These are phyloP conservation scores for Fusarium mangiferae DNA, from an alignment of 2,329 filamentous ascomycete species.

Conservation along the genomic window DNA sequence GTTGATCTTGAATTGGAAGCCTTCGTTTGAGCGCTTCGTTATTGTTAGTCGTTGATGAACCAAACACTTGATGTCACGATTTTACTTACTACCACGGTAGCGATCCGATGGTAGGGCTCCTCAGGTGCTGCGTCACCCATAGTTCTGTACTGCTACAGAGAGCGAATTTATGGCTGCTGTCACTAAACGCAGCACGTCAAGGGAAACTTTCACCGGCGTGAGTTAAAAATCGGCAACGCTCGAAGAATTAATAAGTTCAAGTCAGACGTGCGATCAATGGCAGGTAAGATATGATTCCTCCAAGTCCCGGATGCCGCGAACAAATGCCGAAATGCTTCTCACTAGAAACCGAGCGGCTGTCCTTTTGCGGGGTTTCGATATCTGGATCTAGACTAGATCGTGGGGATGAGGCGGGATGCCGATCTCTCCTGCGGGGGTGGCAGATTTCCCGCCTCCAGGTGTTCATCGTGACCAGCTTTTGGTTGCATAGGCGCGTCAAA, in stretches of 20 bases:
- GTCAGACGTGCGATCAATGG: background rate
- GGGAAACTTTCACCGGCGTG: rapidly evolving
- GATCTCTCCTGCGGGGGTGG: conserved; percentile 1
- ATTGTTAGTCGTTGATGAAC: background rate
- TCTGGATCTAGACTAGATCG: background rate
- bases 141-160: background rate
- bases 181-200: background rate
- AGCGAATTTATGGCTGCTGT: background rate
- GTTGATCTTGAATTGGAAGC: conserved; percentile 5
- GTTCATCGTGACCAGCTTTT: background rate
- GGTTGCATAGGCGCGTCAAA: background rate
- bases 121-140: background rate
- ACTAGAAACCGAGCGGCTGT: background rate
- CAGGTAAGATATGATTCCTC: background rate
- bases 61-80: background rate
- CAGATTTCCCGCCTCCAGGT: background rate
- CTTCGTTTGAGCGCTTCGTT: conserved; percentile 6
- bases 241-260: background rate
- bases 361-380: background rate
- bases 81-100: background rate
- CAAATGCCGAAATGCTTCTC: background rate
- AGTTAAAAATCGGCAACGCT: no score
- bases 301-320: background rate
- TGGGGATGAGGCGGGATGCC: background rate
- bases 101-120: background rate